Conservation (phyloP, 768 basidiomycete species). For the Dentipellis sp. region DNA sequence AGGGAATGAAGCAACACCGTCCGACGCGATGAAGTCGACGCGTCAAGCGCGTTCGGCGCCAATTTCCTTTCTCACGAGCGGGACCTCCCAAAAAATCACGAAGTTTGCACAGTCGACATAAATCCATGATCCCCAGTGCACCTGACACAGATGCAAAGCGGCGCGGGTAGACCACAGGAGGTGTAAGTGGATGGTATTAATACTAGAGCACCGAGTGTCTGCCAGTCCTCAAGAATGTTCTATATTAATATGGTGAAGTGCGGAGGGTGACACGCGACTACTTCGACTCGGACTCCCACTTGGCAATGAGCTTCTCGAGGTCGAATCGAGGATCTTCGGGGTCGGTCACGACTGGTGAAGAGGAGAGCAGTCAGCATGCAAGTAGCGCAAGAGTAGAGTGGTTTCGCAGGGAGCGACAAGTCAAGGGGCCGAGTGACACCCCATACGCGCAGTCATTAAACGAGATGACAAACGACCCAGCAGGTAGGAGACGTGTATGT, state of each 20-base stretch:
- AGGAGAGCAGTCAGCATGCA: not conserved
- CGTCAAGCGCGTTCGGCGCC: not conserved
- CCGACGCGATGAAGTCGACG: not conserved
- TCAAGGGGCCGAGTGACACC: not conserved
- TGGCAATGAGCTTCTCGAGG: constrained; percentile 79
- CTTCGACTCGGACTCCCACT: constrained; percentile 58
- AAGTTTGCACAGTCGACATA: not conserved
- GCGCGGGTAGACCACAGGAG: not conserved
- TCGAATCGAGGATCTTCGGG: constrained; percentile 95
- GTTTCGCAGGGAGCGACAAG: not conserved
- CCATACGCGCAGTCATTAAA: not conserved
- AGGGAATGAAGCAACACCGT: not conserved
- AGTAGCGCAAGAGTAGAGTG: not conserved
- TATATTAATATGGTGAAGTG: constrained; percentile 11
- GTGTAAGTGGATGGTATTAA: not conserved
- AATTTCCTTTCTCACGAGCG: not conserved
- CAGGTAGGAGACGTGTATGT: too few species aligned
- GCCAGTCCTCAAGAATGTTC: not conserved
- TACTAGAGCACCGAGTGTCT: not conserved
- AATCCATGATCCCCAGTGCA: not conserved
- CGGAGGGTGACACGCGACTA: constrained; percentile 3
- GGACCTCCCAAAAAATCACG: not conserved
- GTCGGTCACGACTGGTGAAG: constrained; percentile 70
- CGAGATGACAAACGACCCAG: too few species aligned
- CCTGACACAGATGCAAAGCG: not conserved